Conservation (phyloP, 768 basidiomycete species). For the Boletus bicolor region DNA sequence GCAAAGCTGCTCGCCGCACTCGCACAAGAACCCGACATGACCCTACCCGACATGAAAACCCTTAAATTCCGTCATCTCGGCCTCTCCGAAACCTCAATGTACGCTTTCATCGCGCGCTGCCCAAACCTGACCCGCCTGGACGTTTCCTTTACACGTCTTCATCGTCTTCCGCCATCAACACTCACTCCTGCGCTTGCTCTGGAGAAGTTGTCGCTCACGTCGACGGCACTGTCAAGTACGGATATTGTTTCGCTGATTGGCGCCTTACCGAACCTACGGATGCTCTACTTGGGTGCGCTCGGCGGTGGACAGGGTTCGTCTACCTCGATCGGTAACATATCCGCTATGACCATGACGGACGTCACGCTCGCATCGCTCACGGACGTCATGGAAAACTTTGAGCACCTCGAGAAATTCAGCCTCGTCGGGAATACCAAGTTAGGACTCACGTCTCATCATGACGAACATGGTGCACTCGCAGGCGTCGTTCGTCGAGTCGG, state of each 20-base stretch:
- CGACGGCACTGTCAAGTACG: slow-evolving; percentile 41
- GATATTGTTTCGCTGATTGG: slow-evolving; percentile 43
- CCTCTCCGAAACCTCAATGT: slow-evolving; percentile 49
- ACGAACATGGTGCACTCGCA: slow-evolving; percentile 35
- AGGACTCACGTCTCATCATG: slow-evolving; percentile 34
- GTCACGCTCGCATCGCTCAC: slow-evolving; percentile 43
- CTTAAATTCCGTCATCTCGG: slow-evolving; percentile 58
- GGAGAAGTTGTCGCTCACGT: slow-evolving; percentile 64
- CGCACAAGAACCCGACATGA: slow-evolving; percentile 20
- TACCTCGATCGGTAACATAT: slow-evolving; percentile 42
- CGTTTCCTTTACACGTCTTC: slow-evolving; percentile 59
- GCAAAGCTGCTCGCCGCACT: slow-evolving; percentile 39
- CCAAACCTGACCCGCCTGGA: slow-evolving; percentile 57
- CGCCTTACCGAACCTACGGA: slow-evolving; percentile 41
- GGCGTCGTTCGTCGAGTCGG: slow-evolving; percentile 53
- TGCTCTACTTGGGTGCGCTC: slow-evolving; percentile 56
- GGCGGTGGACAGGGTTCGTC: slow-evolving; percentile 46
- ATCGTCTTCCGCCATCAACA: slow-evolving; percentile 30
- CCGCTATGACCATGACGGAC: slow-evolving; percentile 58
- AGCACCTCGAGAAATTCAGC: slow-evolving; percentile 49
- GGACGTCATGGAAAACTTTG: slow-evolving; percentile 34
- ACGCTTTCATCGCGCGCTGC: slow-evolving; percentile 40
- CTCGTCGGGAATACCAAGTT: slow-evolving; percentile 65
- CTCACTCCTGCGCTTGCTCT: slow-evolving; percentile 25
- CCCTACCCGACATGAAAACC: slow-evolving; percentile 42